phyloP scores from a whole-genome alignment of 345 rosid genomes.

The Pseudoturritis turrita region DNA sequence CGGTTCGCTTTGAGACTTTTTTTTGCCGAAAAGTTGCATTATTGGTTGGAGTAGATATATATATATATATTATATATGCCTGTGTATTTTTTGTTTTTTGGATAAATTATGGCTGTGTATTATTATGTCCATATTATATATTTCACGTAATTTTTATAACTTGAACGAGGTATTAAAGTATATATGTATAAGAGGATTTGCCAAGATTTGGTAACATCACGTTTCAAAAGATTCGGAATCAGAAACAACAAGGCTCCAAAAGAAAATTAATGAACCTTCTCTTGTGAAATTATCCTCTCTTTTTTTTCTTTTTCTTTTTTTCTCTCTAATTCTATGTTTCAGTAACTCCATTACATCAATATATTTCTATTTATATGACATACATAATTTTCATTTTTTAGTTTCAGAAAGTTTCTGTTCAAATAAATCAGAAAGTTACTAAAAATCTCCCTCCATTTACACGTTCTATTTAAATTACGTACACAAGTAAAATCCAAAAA shows the following conservation, averaged over 20 bases:
- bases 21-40: background rate
- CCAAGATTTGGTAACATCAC: slow-evolving; percentile 7
- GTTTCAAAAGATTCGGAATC: background rate
- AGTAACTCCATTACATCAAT: background rate
- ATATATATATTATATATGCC: background rate
- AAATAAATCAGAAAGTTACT: background rate
- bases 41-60: background rate
- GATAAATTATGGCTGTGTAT: no score
- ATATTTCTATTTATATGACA: background rate
- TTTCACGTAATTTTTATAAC: background rate
- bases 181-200: background rate
- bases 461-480: no score
- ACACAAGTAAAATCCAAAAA: background rate
- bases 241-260: slow-evolving; percentile 3
- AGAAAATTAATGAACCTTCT: background rate
- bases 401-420: background rate
- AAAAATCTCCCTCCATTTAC: slow-evolving; percentile 3
- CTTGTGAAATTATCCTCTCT: background rate
- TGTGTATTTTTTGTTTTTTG: no score
- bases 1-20: background rate
- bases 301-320: background rate
- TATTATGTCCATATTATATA: background rate
- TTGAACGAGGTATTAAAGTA: no score
- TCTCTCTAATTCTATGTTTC: background rate
- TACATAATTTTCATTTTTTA: background rate